Evolutionary conservation across 352 stramenopile species (phyloP), one percentile per base, ranked within the genome.

Genomic region (Pythium brachiatum): DNA sequence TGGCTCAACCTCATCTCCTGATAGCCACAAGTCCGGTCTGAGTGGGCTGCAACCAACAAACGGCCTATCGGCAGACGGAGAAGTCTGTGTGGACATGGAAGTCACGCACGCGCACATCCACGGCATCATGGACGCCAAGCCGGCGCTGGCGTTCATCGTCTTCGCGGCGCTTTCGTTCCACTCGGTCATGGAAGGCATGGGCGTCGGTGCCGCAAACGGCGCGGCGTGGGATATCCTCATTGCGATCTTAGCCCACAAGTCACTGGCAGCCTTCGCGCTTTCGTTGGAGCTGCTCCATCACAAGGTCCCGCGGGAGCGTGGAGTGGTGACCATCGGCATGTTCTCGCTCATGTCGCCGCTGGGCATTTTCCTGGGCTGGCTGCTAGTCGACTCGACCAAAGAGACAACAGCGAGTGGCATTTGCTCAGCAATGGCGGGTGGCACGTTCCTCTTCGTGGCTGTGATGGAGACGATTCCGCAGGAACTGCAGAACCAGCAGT

Each of bases 151-250:
- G 26, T 73, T 90, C n/a, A 71, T 90, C 8, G 74, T 94, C n/a
- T 90, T 92, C 62, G 63, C 79, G 13, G 85, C 85, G 32, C 68
- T 94, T 32, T 94, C 85, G 3, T 92, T 94, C 69, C 85, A 94
- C 64, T 94, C 85, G 13, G 65, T 92, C 25, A 90, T 94, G 83
- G 85, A 94, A 69, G 85, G 85, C 41, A 89, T 94, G 74, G 85
- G 83, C 60, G 79, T 94, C 39, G 85, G 85, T 20, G 85, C 85
- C 1, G 75, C 83, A 5, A 78, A 64, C 48, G 66, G 67, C 21
- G 72, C 73, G 2, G 80, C 81, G 1, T 94, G 83, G 85, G 82
- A 90, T 54, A 90, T 94, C 41, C 68, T 94, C 0, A 54, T 90
- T 11, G 85, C 85, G 16, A 83, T 94, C 47, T 60, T 92, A n/a